Base-by-base conservation (phyloP, 2,329 filamentous ascomycete species). In the Iodosphaeria phyllophila region DNA sequence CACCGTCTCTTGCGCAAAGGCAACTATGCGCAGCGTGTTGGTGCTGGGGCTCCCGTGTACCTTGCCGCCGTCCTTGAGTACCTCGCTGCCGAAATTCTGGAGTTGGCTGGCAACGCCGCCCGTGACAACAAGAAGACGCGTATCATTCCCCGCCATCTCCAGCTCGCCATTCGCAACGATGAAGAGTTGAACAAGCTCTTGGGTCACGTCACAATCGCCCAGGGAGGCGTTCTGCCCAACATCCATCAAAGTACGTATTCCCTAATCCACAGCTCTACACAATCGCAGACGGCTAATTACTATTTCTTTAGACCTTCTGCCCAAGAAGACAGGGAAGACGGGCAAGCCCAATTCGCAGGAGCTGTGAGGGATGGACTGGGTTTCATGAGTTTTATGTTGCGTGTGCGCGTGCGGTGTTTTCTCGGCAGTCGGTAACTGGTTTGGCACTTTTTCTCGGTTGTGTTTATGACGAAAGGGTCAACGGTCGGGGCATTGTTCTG, bases 111-210 rank as follows among this genome's bases (percentile, higher is more conserved):
- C 45, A 98, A 98, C 58, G 89, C 89, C 46, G 89, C 89, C 36
- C 86, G 89, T 45, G 89, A 98, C 64, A 93, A 95, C 75, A 98
- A 98, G 80, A 95, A 95, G 78, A 98, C 86, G 38, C 84, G 89
- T 77, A 98, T 98, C 64, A 98, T 95, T 33, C 89, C 89, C 38
- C 83, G 89, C 58, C 89, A 98, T 60, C 73, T 98, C 23, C 89
- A 98, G 66, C 82, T 98, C 43, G 89, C 89, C 59, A 98, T 98
- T 65, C 76, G 89, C 50, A 93, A 93, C 64, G 86, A 95, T 57
- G 86, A 95, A 71, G 89, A 98, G 62, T 58, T 95, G 78, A 93
- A 95, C 78, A 95, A 92, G 72, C 75, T 92, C 35, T 68, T 92
- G 37, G 84, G 84, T 30, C 82, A 92, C 53, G 83, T 92, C 58